A percentile compares a stretch with the other conserved stretches of the same genome.
Evolutionary conservation across 805 yeast genomes (phyloP).

Genomic region (Metschnikowia baotianmanensis): DNA sequence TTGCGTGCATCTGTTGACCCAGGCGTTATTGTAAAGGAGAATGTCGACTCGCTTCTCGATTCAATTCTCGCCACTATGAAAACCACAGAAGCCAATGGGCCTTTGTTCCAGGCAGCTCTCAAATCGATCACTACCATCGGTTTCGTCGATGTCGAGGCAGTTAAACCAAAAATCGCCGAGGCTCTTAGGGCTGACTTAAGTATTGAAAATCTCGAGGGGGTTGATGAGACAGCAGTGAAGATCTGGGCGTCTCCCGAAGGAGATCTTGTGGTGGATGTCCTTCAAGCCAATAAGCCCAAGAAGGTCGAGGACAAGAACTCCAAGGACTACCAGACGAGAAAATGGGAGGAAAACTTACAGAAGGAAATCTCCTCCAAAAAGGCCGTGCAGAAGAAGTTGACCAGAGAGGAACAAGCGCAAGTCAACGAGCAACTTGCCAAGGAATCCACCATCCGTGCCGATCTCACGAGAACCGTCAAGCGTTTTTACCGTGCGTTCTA

Average conservation of each 20-base stretch:
- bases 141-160: constrained; percentile 57
- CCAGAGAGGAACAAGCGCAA: constrained; percentile 71
- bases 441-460: constrained; percentile 56
- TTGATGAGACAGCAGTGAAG: constrained; percentile 49
- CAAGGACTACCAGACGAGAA: constrained; percentile 78
- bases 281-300: constrained; percentile 41
- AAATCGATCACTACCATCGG: constrained; percentile 40
- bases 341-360: constrained; percentile 88
- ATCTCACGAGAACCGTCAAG: constrained; percentile 38
- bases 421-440: constrained; percentile 61
- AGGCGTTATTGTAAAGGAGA: constrained; percentile 45
- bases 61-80: constrained; percentile 18
- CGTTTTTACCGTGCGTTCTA: constrained; percentile 49
- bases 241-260: constrained; percentile 75
- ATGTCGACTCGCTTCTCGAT: constrained; percentile 24
- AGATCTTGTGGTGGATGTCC: constrained; percentile 61
- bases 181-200: constrained; percentile 45
- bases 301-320: constrained; percentile 62
- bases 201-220: constrained; percentile 28
- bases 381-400: constrained; percentile 49
- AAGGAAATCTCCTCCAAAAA: constrained; percentile 66
- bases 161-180: constrained; percentile 50
- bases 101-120: constrained; percentile 50
- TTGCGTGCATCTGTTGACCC: constrained; percentile 54
- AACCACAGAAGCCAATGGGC: constrained; percentile 31